Base-by-base conservation (phyloP, 805 yeast genomes). In the Nakazawaea siamensis region DNA sequence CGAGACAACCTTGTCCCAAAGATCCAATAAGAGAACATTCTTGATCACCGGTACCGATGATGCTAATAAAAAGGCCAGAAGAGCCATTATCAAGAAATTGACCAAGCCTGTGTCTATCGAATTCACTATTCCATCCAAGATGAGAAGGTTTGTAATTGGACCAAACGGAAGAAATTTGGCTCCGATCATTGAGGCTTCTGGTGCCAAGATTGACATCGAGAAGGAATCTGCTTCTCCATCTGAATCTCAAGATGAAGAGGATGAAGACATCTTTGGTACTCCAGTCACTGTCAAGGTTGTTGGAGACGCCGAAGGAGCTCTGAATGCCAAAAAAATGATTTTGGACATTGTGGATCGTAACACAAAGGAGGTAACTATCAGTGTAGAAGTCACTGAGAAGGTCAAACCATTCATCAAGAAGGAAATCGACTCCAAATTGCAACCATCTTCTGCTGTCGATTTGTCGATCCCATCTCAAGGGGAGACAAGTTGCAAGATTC, bases 271-370 rank as follows among this genome's bases (percentile, higher is more conserved):
- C 34, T 73, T 72, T 48, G 79, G 79, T 24, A 73, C 65, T 31
- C 54, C 71, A n/a, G 66, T 81, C 21, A 62, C 65, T 23, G 79
- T 88, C 36, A 60, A 75, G 18, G 63, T 88, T 37, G 80, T 74
- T 41, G 97, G 97, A 60, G 94, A 87, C 51, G 69, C 73, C 41
- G 94, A 83, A 52, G 87, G 95, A 37, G 82, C 83, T 46, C 70
- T 68, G 43, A 67, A 68, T 33, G 96, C 97, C 20, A 80, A 80
- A 51, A 55, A 61, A 24, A 74, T 68, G 51, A 86, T 90, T 44
- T 46, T 73, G 50, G 74, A 71, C 15, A 81, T 87, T 48, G 94
- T 87, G 33, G 69, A 73, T 49, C 83, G 81, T 49, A 78, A 81
- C 48, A 80, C 86, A 36, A 80, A 77, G 50, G 64, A 59, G 45